A percentile compares a stretch with the other conserved stretches of the same genome.
Conservation (phyloP, 73 alveolate species). For the Tetrahymena malaccensis region DNA sequence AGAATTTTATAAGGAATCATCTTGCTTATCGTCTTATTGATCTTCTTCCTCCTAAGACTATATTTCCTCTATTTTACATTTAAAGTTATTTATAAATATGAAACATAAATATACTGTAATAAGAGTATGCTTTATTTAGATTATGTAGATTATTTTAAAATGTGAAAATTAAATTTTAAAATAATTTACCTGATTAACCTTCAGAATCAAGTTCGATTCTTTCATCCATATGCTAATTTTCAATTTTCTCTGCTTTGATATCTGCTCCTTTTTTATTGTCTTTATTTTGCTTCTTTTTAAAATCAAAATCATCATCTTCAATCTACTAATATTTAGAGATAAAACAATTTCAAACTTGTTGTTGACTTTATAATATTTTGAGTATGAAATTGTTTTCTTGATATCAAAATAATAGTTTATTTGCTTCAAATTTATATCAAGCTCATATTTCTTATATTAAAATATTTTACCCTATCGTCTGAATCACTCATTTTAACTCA, state of each 20-base stretch:
- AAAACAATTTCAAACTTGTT: neutral
- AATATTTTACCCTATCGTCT: neutral
- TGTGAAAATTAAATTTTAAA: neutral
- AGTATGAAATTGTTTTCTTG: neutral
- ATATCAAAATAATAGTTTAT: neutral
- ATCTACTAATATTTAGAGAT: neutral
- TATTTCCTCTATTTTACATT: neutral
- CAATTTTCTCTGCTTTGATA: constrained; percentile 19
- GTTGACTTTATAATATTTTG: neutral
- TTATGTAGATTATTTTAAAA: neutral
- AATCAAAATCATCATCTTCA: neutral
- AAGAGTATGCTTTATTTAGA: neutral
- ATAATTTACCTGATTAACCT: constrained; percentile 4
- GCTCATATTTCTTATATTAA: neutral
- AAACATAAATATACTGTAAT: too few species aligned
- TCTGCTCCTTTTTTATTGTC: constrained; percentile 3
- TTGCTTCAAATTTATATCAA: neutral
- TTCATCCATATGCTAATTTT: constrained; percentile 37
- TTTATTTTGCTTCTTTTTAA: neutral
- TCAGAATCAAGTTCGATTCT: constrained; percentile 37
- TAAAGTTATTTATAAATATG: neutral
- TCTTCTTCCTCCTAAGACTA: neutral
- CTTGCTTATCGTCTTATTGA: neutral
- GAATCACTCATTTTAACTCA: neutral
- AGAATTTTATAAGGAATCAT: neutral